Evolutionary conservation across 2,329 filamentous ascomycete species (phyloP), one percentile per base, ranked within the genome.

Genomic region (Pseudocercospora crystallina): DNA sequence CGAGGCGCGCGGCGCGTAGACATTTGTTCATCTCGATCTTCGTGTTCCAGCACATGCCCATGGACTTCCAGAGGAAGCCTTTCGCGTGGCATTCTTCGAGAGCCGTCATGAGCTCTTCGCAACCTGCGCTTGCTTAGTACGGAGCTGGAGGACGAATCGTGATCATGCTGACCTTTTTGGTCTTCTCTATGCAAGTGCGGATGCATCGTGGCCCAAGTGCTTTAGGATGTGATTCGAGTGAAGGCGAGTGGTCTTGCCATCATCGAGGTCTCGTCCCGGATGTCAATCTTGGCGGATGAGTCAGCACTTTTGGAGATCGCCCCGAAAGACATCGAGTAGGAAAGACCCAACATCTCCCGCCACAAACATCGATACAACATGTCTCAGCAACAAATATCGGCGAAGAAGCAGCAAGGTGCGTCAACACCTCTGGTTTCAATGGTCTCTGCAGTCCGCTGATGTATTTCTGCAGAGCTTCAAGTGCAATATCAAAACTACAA

Each of bases 181-280:
- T 96, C 86, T 70, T 94, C 90, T 26, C 90, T 96, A 69, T 97
- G 91, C 2, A 99, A 77, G 76, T 96, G 92, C 47, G 94, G 95
- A 89, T 99, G 94, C 94, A 99, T 99, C 20, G 14, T 63, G 40
- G 3, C 29, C 9, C 2, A 32, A 7, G 2, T 8, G 9, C 14
- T 20, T 26, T 12, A 26, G 20, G 7, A 7, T 4, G 3, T 26
- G 20, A 26, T 3, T 26, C 20, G 20, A 26, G 3, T 26, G 20
- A 7, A 26, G 3, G 20, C 20, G 20, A 4, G 20, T 4, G 7
- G 20, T 26, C 20, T 26, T 26, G 20, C 20, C 20, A 26, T 26
- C 20, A 26, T 26, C 20, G 20, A 26, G 20, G 20, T 26, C 20
- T 26, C 4, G 20, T 26, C 20, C 20, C 20, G 20, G 20, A 26